phyloP scores from a whole-genome alignment of 129 eudicot species.

The Logfia minima region DNA sequence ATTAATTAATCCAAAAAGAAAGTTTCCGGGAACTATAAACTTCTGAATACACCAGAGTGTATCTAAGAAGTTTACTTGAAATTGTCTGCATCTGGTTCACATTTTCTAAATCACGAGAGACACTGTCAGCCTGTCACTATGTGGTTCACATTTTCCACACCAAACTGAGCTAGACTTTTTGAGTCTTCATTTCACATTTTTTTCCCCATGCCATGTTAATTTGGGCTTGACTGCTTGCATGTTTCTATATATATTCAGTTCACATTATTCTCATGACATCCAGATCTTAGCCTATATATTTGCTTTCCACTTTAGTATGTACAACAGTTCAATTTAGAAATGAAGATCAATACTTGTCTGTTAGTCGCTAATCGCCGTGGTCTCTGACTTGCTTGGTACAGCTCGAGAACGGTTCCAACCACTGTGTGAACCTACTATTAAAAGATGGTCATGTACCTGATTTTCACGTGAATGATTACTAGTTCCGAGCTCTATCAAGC shows the following conservation, averaged over 20 bases:
- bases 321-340: conserved; percentile 4
- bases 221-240: background rate
- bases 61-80: conserved; percentile 6
- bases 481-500: conserved; percentile 26
- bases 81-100: conserved; percentile 15
- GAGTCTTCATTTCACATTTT: background rate
- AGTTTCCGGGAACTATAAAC: background rate
- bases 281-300: conserved; percentile 12
- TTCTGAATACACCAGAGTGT: background rate
- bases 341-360: background rate
- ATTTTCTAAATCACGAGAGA: conserved; percentile 7
- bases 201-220: conserved; percentile 15
- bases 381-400: conserved; percentile 73
- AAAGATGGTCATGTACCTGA: background rate
- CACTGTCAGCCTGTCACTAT: background rate
- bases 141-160: conserved; percentile 13
- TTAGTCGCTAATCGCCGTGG: conserved; percentile 35
- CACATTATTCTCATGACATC: conserved; percentile 21
- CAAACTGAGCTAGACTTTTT: conserved; percentile 3
- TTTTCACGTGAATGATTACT: conserved; percentile 17
- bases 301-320: background rate
- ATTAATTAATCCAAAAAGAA: background rate
- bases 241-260: background rate
- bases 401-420: conserved; percentile 58
- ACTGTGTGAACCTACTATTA: background rate